Base-by-base conservation (phyloP, 2,329 filamentous ascomycete genomes). In the Microdochium bolleyi region DNA sequence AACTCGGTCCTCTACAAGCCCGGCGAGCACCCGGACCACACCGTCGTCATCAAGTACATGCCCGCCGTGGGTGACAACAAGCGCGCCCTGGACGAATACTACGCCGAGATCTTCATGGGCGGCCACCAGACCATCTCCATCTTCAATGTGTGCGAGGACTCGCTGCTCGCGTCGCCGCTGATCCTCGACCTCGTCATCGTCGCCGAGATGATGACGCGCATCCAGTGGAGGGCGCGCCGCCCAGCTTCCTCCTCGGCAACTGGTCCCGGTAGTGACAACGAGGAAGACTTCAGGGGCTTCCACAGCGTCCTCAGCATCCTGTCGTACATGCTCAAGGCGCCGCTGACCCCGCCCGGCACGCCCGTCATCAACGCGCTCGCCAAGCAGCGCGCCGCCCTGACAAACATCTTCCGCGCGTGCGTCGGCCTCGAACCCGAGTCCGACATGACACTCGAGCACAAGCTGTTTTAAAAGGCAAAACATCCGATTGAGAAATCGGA, bases 41-140 rank as follows among this genome's bases (percentile, higher is more conserved):
- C 89, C 55, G 94, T 99, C 55, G 94, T 99, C 62, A 99, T 99
- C 84, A 99, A 99, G 83, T 99, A 99, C 79, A 96, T 99, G 92
- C 94, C 94, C 34, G 90, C 92, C 58, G 94, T 99, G 49, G 94
- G 94, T 57, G 94, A 99, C 76, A 95, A 96, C 82, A 99, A 99
- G 84, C 91, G 94, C 68, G 94, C 94, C 52, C 81, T 99, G 52
- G 94, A 99, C 66, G 94, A 99, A 80, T 99, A 99, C 82, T 96
- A 96, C 63, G 94, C 91, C 53, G 92, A 99, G 80, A 97, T 99
- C 73, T 99, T 99, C 82, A 82, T 97, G 74, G 94, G 94, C 60
- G 94, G 94, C 44, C 94, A 97, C 75, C 94, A 99, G 79, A 97
- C 91, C 63, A 99, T 99, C 69, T 87, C 83, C 64, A 80, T 99